Evolutionary conservation across 2,329 filamentous ascomycete species (phyloP).

Genomic region (Ceratocystis colombiana): DNA sequence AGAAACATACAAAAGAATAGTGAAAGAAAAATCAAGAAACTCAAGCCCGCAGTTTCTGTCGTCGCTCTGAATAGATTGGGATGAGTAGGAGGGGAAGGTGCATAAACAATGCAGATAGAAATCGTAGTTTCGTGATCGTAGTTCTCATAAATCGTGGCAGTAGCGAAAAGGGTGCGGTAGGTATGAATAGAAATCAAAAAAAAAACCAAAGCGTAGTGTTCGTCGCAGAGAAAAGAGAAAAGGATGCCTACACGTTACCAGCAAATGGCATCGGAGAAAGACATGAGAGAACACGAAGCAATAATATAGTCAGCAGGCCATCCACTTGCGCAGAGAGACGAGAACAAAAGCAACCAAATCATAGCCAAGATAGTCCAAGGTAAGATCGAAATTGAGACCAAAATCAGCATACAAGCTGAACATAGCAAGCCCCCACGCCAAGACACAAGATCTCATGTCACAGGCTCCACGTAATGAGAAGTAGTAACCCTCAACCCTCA

Average conservation of each 20-base stretch:
- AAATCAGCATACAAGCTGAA: background rate
- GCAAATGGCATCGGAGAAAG: background rate
- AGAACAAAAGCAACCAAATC: background rate
- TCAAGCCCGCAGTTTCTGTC: slow-evolving; percentile 9
- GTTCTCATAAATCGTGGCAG: slow-evolving; percentile 20
- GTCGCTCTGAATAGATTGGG: background rate
- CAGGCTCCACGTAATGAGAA: background rate
- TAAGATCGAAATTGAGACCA: background rate
- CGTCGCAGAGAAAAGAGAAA: background rate
- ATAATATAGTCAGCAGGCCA: background rate
- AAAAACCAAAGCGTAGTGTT: background rate
- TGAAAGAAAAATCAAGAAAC: slow-evolving; percentile 6
- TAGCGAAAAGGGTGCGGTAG: slow-evolving; percentile 12
- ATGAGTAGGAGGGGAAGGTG: background rate
- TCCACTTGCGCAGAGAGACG: background rate
- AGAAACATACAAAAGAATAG: slow-evolving; percentile 16
- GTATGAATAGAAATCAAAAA: slow-evolving; percentile 11
- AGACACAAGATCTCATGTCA: background rate
- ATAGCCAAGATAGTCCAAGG: background rate
- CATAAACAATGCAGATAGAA: slow-evolving; percentile 10
- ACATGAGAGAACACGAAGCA: background rate
- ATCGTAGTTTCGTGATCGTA: slow-evolving; percentile 19
- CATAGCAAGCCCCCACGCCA: background rate
- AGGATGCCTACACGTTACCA: background rate
- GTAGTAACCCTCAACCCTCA: no score